phyloP scores from a whole-genome alignment of 2,329 filamentous ascomycete genomes.

The Fusarium phyllophilum region DNA sequence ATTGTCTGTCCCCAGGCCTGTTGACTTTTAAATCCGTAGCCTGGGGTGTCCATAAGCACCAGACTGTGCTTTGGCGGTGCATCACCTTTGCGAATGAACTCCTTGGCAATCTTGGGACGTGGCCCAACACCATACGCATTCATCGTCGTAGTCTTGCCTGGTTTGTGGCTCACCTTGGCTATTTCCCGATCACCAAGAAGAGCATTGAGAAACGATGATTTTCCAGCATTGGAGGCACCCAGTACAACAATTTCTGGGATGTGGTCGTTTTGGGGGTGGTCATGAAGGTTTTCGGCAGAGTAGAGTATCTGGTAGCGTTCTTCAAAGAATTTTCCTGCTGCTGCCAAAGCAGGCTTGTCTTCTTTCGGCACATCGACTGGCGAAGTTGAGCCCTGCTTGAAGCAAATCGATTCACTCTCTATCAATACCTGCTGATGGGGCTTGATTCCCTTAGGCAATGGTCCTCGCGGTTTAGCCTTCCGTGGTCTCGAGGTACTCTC shows the following conservation, averaged over 20 bases:
- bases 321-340: slow-evolving; percentile 49
- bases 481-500: background rate
- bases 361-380: slow-evolving; percentile 29
- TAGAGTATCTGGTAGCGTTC: slow-evolving; percentile 56
- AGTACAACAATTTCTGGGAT: slow-evolving; percentile 77
- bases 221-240: slow-evolving; percentile 89
- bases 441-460: slow-evolving; percentile 32
- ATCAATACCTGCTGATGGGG: slow-evolving; percentile 32
- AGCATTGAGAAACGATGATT: slow-evolving; percentile 88
- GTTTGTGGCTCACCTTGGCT: slow-evolving; percentile 61
- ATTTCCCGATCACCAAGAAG: slow-evolving; percentile 65
- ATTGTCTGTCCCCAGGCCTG: slow-evolving; percentile 64
- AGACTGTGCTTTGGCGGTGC: slow-evolving; percentile 58
- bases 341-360: slow-evolving; percentile 40
- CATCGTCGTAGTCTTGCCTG: slow-evolving; percentile 65
- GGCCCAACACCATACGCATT: slow-evolving; percentile 67
- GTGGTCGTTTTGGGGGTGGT: slow-evolving; percentile 62
- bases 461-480: slow-evolving; percentile 7
- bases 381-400: slow-evolving; percentile 11
- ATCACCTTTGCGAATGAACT: slow-evolving; percentile 48
- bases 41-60: slow-evolving; percentile 62
- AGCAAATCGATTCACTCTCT: slow-evolving; percentile 39
- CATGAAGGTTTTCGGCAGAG: slow-evolving; percentile 58
- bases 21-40: slow-evolving; percentile 60
- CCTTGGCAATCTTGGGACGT: slow-evolving; percentile 43